Conservation (phyloP, 495 filamentous ascomycete species). For the Aspergillus saccharolyticus region DNA sequence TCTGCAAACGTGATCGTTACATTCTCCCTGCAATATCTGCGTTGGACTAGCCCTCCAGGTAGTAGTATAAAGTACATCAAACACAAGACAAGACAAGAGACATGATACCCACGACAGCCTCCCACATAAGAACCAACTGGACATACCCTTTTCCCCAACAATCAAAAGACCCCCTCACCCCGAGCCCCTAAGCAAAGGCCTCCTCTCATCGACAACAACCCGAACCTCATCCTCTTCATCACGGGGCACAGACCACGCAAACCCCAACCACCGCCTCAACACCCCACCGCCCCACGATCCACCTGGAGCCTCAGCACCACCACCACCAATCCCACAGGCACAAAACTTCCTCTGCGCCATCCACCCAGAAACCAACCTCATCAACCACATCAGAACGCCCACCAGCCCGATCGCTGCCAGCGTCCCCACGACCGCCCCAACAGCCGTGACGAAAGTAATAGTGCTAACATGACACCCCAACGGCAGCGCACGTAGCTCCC, state of each 20-base stretch:
- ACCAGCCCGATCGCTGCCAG: constrained; percentile 26
- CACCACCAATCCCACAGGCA: constrained; percentile 23
- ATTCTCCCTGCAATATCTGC: background rate
- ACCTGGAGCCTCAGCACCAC: constrained; percentile 6
- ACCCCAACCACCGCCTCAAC: constrained; percentile 8
- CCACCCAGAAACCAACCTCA: constrained; percentile 21
- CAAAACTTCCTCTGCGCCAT: constrained; percentile 18
- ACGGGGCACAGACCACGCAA: background rate
- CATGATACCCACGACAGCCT: background rate
- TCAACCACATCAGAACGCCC: constrained; percentile 24
- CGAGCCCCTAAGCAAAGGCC: constrained; percentile 21
- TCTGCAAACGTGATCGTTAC: background rate
- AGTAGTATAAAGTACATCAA: background rate
- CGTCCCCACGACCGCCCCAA: constrained; percentile 35
- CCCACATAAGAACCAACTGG: too few species aligned
- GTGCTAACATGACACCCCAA: constrained; percentile 50
- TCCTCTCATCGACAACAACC: constrained; percentile 21
- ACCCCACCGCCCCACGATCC: constrained; percentile 8
- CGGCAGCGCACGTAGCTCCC: constrained; percentile 46
- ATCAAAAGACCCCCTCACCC: background rate
- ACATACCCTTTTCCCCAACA: too few species aligned
- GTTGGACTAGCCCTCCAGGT: background rate
- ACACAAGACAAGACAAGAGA: background rate
- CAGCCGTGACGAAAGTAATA: constrained; percentile 40
- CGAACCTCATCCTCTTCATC: constrained; percentile 16